A percentile compares a stretch with the other conserved stretches of the same genome.
phyloP scores from a whole-genome alignment of 2,329 filamentous ascomycete species.

The Aspergillus alliaceus region DNA sequence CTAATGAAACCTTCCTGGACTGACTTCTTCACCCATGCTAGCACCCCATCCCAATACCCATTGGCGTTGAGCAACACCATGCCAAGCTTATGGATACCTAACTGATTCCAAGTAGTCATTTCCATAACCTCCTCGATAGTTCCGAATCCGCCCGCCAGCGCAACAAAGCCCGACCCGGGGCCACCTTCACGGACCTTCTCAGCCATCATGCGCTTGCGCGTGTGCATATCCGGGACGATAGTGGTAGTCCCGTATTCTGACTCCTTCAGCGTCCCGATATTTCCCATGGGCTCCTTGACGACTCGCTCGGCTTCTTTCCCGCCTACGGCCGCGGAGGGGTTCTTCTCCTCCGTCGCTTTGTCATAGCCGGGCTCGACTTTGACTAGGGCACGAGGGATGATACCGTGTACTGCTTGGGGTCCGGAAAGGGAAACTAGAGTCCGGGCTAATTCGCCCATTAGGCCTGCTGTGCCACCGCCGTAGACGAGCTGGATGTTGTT shows the following conservation, averaged over 20 bases:
- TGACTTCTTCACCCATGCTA: slow-evolving; percentile 76
- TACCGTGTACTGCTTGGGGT: slow-evolving; percentile 80
- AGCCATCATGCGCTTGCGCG: slow-evolving; percentile 92
- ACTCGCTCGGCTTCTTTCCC: slow-evolving; percentile 52
- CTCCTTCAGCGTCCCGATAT: slow-evolving; percentile 33
- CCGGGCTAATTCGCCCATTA: slow-evolving; percentile 93
- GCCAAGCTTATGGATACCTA: slow-evolving; percentile 82
- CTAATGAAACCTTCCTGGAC: slow-evolving; percentile 77
- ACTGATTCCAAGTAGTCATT: slow-evolving; percentile 90
- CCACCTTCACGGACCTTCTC: slow-evolving; percentile 81
- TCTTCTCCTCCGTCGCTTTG: slow-evolving; percentile 19
- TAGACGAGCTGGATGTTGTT: slow-evolving; percentile 85
- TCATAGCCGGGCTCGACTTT: slow-evolving; percentile 60
- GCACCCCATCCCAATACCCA: slow-evolving; percentile 86
- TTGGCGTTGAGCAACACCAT: slow-evolving; percentile 84
- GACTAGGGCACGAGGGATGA: slow-evolving; percentile 86
- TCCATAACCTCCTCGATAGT: slow-evolving; percentile 97
- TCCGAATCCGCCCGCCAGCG: slow-evolving; percentile 84
- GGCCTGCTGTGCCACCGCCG: slow-evolving; percentile 87
- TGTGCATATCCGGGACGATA: slow-evolving; percentile 93
- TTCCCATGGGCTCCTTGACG: slow-evolving; percentile 52
- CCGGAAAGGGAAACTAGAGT: slow-evolving; percentile 82
- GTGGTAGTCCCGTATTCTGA: slow-evolving; percentile 75
- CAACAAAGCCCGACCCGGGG: slow-evolving; percentile 83
- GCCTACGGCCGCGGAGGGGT: slow-evolving; percentile 42